Evolutionary conservation across 257 asterid species (phyloP).

Genomic region (Solanum microdontum): DNA sequence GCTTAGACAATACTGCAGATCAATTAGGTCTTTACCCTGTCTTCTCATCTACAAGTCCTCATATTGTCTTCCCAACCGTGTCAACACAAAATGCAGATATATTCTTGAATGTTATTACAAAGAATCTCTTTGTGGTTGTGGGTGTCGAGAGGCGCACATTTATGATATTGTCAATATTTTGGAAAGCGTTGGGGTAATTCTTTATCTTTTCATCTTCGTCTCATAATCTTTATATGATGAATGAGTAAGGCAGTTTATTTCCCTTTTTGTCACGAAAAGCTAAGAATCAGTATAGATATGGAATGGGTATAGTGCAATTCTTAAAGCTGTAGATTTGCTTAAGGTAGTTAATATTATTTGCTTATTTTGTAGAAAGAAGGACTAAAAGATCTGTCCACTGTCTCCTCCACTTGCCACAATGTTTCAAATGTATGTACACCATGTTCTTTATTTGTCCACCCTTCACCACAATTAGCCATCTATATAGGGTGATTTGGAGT

Average conservation of each 20-base stretch:
- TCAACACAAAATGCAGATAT: background rate
- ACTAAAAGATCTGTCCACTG: conserved; percentile 26
- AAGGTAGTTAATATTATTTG: conserved; percentile 13
- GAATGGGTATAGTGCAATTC: conserved; percentile 37
- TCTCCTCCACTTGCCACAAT: conserved; percentile 10
- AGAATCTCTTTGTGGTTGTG: background rate
- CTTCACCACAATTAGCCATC: background rate
- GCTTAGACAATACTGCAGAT: conserved; percentile 43
- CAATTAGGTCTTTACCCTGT: conserved; percentile 33
- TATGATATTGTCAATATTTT: conserved; percentile 54
- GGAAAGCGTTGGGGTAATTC: conserved; percentile 48
- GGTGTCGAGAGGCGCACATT: conserved; percentile 48
- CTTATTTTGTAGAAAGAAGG: conserved; percentile 23
- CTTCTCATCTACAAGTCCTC: background rate
- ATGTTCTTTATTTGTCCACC: background rate
- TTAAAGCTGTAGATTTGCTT: conserved; percentile 26
- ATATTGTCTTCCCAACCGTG: background rate
- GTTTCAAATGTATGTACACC: conserved; percentile 17
- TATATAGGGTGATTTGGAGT: background rate
- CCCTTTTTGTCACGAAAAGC: conserved; percentile 31
- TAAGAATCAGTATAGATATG: conserved; percentile 35
- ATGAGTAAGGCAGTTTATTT: background rate
- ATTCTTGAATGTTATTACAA: background rate
- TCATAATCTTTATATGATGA: background rate
- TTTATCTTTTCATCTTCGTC: background rate